These are phyloP conservation scores for Forsythia viridissima DNA, from an alignment of 257 asterid genomes.

Conservation along the genomic window DNA sequence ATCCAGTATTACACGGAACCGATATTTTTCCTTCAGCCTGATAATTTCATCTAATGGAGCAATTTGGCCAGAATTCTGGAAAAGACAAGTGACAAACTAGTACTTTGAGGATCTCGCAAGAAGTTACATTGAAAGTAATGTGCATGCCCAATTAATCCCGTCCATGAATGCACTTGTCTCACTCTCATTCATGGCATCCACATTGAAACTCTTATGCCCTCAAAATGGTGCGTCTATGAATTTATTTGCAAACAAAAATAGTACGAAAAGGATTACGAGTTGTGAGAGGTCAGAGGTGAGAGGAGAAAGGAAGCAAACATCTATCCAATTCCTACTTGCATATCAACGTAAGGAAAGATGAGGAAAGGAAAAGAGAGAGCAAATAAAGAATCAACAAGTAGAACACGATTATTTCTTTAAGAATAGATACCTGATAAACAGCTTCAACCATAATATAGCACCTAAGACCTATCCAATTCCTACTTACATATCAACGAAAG, in stretches of 20 bases:
- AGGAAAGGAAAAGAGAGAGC: constrained; percentile 3
- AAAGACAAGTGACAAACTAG: constrained; percentile 16
- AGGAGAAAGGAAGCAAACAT: background rate
- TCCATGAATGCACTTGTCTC: background rate
- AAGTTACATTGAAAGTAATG: background rate
- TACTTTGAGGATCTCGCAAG: constrained; percentile 15
- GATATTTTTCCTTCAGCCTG: constrained; percentile 78
- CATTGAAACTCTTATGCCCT: background rate
- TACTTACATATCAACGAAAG: background rate
- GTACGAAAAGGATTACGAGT: background rate
- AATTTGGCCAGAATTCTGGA: constrained; percentile 90
- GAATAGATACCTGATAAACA: constrained; percentile 78
- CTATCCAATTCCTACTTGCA: background rate
- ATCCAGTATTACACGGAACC: constrained; percentile 83
- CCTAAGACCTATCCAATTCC: background rate
- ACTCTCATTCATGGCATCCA: background rate
- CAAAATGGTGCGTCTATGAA: background rate
- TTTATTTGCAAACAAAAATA: background rate
- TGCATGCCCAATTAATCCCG: background rate
- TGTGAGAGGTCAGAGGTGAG: background rate
- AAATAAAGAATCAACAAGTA: background rate
- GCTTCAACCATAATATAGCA: constrained; percentile 46
- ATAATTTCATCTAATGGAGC: constrained; percentile 89
- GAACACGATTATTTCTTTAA: background rate
- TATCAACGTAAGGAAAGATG: background rate